phyloP scores from a whole-genome alignment of 768 basidiomycete species.

The Auriscalpium vulgare region DNA sequence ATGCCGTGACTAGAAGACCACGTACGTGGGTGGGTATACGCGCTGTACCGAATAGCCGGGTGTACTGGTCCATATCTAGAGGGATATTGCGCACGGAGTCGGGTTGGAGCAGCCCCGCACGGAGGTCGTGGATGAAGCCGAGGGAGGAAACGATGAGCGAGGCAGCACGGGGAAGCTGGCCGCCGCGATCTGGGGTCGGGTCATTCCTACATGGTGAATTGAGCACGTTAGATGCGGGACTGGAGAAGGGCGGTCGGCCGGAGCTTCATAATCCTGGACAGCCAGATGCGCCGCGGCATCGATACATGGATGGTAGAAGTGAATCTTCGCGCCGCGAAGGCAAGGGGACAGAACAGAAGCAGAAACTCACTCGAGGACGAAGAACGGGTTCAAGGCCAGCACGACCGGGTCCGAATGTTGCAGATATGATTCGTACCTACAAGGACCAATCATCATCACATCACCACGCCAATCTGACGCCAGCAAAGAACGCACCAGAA shows the following conservation, averaged over 20 bases:
- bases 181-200: slow-evolving; percentile 77
- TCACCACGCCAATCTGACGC: neutral
- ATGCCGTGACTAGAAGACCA: neutral
- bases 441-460: neutral
- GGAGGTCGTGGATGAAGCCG: slow-evolving; percentile 90
- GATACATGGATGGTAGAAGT: too few species aligned
- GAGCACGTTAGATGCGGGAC: too few species aligned
- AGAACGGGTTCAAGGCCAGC: slow-evolving; percentile 92
- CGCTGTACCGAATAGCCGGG: slow-evolving; percentile 82
- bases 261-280: too few species aligned
- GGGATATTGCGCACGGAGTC: slow-evolving; percentile 70
- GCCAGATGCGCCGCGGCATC: too few species aligned
- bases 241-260: too few species aligned
- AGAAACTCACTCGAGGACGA: slow-evolving; percentile 80
- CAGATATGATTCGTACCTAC: slow-evolving; percentile 83
- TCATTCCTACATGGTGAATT: slow-evolving; percentile 65
- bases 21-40: slow-evolving; percentile 82
- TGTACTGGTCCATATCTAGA: slow-evolving; percentile 94
- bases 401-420: slow-evolving; percentile 90
- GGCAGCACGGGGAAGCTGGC: slow-evolving; percentile 84
- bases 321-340: too few species aligned
- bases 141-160: slow-evolving; percentile 83
- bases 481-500: slow-evolving; percentile 61
- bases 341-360: neutral
- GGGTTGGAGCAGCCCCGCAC: slow-evolving; percentile 73